phyloP scores from a whole-genome alignment of 192 early-diverging fungal species.

The Rhizophagus prolifer region DNA sequence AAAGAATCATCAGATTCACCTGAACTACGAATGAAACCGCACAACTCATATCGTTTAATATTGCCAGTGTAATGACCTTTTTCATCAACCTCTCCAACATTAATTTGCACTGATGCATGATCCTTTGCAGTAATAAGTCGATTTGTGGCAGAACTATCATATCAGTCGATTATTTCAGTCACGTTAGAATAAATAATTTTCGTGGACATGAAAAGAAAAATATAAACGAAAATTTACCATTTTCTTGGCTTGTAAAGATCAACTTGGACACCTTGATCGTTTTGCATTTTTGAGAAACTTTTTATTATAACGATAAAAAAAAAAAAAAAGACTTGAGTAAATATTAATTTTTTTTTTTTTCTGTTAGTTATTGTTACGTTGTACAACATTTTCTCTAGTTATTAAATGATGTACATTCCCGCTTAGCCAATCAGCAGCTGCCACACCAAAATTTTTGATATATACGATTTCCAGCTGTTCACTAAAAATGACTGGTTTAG shows the following conservation, averaged over 20 bases:
- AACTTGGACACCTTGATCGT: constrained; percentile 54
- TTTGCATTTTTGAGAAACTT: constrained; percentile 38
- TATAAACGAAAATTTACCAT: constrained; percentile 62
- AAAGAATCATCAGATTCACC: constrained; percentile 95
- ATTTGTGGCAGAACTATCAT: constrained; percentile 88
- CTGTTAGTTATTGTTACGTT: no score
- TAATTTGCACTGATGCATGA: constrained; percentile 98
- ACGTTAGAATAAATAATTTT: background rate
- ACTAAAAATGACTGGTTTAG: background rate
- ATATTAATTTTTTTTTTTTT: no score
- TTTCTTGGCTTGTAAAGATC: constrained; percentile 96
- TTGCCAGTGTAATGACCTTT: constrained; percentile 71
- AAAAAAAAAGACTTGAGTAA: background rate
- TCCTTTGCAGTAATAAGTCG: constrained; percentile 98
- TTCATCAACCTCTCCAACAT: constrained; percentile 90
- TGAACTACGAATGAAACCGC: constrained; percentile 85
- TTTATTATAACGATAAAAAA: background rate
- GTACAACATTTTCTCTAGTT: no score
- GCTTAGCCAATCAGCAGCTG: no score
- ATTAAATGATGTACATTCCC: no score
- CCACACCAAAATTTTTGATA: no score
- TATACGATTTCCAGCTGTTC: no score
- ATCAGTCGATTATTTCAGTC: background rate
- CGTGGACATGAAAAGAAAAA: background rate
- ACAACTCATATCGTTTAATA: constrained; percentile 87